Base-by-base conservation (phyloP, 2,329 filamentous ascomycete species). In the Thermothelomyces thermophilus region DNA sequence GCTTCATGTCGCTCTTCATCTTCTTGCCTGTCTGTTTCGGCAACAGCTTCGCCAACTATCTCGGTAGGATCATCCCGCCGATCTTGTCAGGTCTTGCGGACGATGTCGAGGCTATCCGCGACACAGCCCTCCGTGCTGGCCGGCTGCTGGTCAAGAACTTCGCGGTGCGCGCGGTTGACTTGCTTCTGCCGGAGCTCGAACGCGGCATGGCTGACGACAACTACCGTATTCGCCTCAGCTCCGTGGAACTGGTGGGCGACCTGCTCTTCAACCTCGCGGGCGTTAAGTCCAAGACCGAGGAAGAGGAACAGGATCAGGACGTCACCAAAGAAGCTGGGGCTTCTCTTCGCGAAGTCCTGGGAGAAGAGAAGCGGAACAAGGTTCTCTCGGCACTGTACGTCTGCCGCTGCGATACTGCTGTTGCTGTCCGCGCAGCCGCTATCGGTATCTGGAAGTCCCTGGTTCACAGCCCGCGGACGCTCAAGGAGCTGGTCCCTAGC, bases 1-100 rank as follows among this genome's bases (percentile, higher is more conserved):
- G 93, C 40, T 98, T 98, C 73, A 98, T 98, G 93, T 96, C 93
- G 7, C 79, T 98, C 35, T 98, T 98, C 71, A 97, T 98, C 59
- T 98, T 96, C 79, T 82, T 98, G 72, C 93, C 93, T 11, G 93
- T 95, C 46, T 98, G 93, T 71, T 98, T 98, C 62, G 93, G 93
- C 63, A 98, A 98, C 76, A 95, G 90, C 68, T 98, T 98, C 64
- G 86, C 93, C 60, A 90, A 89, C 64, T 98, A 98, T 64, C 84
- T 98, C 54, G 88, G 84, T 70, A 90, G 84, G 65, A 95, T 98
- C 62, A 95, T 98, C 60, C 94, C 93, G 16, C 87, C 93, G 17
- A 97, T 98, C 62, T 76, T 98, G 56, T 83, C 89, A 57, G 94
- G 94, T 61, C 77, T 98, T 66, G 94, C 93, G 30, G 93, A 98